These are phyloP conservation scores for Penicillium freii DNA, from an alignment of 2,329 filamentous ascomycete species.

Conservation along the genomic window DNA sequence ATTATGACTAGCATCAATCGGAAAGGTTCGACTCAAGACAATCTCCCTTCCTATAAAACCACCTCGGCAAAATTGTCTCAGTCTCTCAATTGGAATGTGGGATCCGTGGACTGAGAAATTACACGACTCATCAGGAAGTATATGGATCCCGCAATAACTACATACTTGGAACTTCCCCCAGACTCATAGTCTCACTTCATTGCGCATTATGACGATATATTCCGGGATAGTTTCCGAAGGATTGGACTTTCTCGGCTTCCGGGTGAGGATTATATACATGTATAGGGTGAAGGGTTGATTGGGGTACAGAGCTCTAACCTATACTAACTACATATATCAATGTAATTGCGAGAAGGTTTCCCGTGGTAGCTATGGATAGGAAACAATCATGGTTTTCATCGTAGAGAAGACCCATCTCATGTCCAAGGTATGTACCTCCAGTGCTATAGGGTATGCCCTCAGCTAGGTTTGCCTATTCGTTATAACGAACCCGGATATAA, in stretches of 20 bases:
- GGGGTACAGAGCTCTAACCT: not conserved
- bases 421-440: not conserved
- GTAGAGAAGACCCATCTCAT: not conserved
- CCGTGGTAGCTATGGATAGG: not conserved
- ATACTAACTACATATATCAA: not conserved
- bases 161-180: not conserved
- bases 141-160: too few species aligned
- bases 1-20: constrained; percentile 3
- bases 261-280: not conserved
- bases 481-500: too few species aligned
- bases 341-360: not conserved
- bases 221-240: constrained; percentile 26
- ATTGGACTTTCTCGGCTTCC: constrained; percentile 30
- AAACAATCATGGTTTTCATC: not conserved
- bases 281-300: not conserved
- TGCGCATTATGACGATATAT: constrained; percentile 34
- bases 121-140: not conserved
- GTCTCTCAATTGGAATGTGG: not conserved
- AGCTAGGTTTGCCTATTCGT: not conserved
- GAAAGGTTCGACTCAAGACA: not conserved
- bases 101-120: not conserved
- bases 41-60: not conserved
- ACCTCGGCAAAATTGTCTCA: not conserved
- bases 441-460: not conserved
- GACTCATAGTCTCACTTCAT: constrained; percentile 9